Percentiles rank a stretch among this genome's conserved stretches.
Evolutionary conservation across 2,329 filamentous ascomycete species (phyloP).

Genomic region (Diaporthe helianthi): DNA sequence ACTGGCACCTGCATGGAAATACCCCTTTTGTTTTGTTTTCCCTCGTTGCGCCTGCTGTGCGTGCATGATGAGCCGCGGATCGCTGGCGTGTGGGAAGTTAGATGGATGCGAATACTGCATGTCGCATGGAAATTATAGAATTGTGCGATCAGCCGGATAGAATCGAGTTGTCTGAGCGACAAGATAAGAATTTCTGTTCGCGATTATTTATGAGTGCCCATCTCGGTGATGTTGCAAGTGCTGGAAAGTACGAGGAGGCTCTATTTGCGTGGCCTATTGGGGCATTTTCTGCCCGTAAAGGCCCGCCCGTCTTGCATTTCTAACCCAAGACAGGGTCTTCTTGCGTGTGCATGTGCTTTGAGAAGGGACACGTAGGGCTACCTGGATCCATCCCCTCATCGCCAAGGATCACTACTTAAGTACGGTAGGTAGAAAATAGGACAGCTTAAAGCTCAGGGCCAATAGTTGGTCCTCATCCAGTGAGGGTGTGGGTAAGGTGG

Average conservation of each 20-base stretch:
- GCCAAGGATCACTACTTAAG: background rate
- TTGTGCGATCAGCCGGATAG: background rate
- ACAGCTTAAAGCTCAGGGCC: background rate
- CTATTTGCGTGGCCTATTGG: too few relatives aligned
- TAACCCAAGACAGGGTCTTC: too few relatives aligned
- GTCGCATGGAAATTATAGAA: slow-evolving; percentile 2
- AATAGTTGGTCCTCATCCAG: background rate
- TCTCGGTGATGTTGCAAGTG: too few relatives aligned
- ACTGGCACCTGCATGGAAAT: slow-evolving; percentile 29
- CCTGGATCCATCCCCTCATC: background rate
- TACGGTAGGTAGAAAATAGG: background rate
- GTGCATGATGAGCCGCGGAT: background rate
- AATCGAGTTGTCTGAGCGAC: background rate
- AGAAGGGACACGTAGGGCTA: too few relatives aligned
- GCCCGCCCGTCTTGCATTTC: too few relatives aligned
- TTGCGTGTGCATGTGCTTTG: too few relatives aligned
- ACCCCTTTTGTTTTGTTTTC: slow-evolving; percentile 24
- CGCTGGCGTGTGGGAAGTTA: background rate
- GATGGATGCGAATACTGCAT: background rate
- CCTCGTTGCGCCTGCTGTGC: background rate
- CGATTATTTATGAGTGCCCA: too few relatives aligned
- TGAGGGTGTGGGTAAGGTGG: background rate
- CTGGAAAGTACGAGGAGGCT: too few relatives aligned
- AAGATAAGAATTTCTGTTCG: too few relatives aligned
- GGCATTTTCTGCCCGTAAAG: too few relatives aligned